A percentile compares a stretch with the other conserved stretches of the same genome.
Conservation (phyloP, 768 basidiomycete genomes). For the Leccinum broughii region DNA sequence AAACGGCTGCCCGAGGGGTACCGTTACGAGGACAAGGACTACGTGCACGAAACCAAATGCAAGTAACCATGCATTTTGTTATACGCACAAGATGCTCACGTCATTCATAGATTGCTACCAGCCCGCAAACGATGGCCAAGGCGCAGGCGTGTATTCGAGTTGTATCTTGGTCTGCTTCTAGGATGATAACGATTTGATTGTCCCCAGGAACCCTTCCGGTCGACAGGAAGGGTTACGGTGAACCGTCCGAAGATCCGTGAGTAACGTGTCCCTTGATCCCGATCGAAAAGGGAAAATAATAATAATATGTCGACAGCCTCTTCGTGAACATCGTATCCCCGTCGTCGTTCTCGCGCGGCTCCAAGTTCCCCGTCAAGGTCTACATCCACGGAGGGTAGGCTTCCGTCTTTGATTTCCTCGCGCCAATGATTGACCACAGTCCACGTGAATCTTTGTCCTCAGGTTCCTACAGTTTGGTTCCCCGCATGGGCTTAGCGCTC, state of each 20-base stretch:
- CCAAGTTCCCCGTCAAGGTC: conserved; percentile 62
- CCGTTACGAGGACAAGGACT: conserved; percentile 60
- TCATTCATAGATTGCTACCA: conserved; percentile 53
- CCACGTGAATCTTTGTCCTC: not conserved
- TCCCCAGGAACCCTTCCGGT: conserved; percentile 45
- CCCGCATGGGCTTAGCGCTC: conserved; percentile 58
- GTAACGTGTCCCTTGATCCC: not conserved
- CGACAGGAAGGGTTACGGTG: conserved; percentile 65
- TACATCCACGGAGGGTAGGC: conserved; percentile 77
- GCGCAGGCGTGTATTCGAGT: conserved; percentile 39
- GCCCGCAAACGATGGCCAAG: conserved; percentile 65
- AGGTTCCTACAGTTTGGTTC: conserved; percentile 82
- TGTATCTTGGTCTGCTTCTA: not conserved
- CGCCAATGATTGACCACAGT: not conserved
- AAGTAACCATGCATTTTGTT: conserved; percentile 23
- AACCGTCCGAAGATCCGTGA: conserved; percentile 72
- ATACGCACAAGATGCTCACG: not conserved
- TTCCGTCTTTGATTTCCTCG: not conserved
- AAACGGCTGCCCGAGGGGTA: conserved; percentile 52
- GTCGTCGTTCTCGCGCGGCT: conserved; percentile 40
- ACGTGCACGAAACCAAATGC: conserved; percentile 59
- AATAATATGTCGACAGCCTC: conserved; percentile 39
- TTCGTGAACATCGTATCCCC: conserved; percentile 68
- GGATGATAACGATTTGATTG: not conserved
- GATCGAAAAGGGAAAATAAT: not conserved